A percentile compares a stretch with the other conserved stretches of the same genome.
phyloP scores from a whole-genome alignment of 805 yeast genomes.

The Sungouiozyma intestinalis region DNA sequence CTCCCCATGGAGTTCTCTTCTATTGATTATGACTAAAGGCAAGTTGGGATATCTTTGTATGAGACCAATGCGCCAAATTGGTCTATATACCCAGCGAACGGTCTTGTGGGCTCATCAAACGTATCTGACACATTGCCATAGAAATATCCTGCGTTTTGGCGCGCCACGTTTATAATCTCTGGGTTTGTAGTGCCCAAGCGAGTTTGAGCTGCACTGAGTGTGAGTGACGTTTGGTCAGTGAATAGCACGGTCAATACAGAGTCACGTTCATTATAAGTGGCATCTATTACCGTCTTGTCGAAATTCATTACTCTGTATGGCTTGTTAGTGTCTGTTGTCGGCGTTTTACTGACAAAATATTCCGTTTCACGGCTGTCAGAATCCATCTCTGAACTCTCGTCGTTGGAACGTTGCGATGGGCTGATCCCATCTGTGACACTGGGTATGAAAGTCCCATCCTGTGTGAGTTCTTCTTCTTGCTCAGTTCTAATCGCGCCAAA shows the following conservation, averaged over 20 bases:
- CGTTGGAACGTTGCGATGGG: too few relatives aligned
- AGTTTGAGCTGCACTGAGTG: background rate
- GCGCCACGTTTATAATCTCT: background rate
- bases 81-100: background rate
- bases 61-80: background rate
- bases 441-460: too few relatives aligned
- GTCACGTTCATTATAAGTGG: constrained; percentile 6
- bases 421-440: too few relatives aligned
- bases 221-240: constrained; percentile 1
- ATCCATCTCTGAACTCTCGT: background rate
- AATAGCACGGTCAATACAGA: background rate
- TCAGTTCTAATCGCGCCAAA: too few relatives aligned
- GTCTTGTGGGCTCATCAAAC: background rate
- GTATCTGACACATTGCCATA: background rate
- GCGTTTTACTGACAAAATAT: background rate
- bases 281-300: constrained; percentile 7
- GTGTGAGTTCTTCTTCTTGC: too few relatives aligned
- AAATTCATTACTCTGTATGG: constrained; percentile 3
- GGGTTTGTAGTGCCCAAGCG: background rate
- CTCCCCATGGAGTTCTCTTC: too few relatives aligned
- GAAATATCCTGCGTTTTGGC: background rate
- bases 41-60: background rate
- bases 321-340: too few relatives aligned
- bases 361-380: background rate
- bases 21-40: too few relatives aligned